A percentile compares a stretch with the other conserved stretches of the same genome.
Evolutionary conservation across 192 early-diverging fungal species (phyloP).

Genomic region (Rhizoclosmatium globosum): DNA sequence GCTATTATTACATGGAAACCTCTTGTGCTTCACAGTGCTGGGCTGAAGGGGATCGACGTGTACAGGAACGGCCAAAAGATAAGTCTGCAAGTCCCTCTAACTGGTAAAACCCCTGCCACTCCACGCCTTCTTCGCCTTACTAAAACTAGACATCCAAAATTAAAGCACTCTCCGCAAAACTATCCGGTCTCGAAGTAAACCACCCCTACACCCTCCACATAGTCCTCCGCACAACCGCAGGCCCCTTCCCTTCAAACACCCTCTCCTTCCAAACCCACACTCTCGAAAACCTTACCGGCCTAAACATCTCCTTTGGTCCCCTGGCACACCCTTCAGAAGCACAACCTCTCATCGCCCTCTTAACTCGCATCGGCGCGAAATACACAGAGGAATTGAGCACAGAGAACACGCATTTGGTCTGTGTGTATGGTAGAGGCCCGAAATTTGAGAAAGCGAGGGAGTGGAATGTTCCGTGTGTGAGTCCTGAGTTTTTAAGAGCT

Average conservation of each 20-base stretch:
- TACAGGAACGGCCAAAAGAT: slow-evolving; percentile 89
- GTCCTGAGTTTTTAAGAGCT: slow-evolving; percentile 92
- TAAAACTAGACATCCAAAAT: no score
- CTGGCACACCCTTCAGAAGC: slow-evolving; percentile 80
- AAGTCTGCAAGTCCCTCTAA: slow-evolving; percentile 61
- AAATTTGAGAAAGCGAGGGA: slow-evolving; percentile 89
- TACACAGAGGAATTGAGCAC: slow-evolving; percentile 86
- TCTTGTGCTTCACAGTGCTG: slow-evolving; percentile 81
- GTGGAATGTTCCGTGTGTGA: slow-evolving; percentile 94
- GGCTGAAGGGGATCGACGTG: slow-evolving; percentile 86
- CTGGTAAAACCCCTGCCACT: slow-evolving; percentile 29
- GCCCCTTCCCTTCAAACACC: slow-evolving; percentile 79
- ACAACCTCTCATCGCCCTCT: slow-evolving; percentile 74
- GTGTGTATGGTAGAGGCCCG: slow-evolving; percentile 81
- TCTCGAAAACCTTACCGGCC: slow-evolving; percentile 97
- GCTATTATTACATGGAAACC: slow-evolving; percentile 92
- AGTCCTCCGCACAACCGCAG: slow-evolving; percentile 92
- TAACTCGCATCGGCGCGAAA: slow-evolving; percentile 85
- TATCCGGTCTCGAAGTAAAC: slow-evolving; percentile 85
- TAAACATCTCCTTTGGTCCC: slow-evolving; percentile 92
- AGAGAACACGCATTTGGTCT: slow-evolving; percentile 93
- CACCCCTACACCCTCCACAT: slow-evolving; percentile 91
- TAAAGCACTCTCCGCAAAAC: neutral
- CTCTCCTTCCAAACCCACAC: slow-evolving; percentile 85
- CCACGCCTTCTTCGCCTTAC: slow-evolving; percentile 67